Evolutionary conservation across 1,284 basidiomycete species (phyloP), one percentile per base, ranked within the genome.

Genomic region (Apiotrichum akiyoshidainum): DNA sequence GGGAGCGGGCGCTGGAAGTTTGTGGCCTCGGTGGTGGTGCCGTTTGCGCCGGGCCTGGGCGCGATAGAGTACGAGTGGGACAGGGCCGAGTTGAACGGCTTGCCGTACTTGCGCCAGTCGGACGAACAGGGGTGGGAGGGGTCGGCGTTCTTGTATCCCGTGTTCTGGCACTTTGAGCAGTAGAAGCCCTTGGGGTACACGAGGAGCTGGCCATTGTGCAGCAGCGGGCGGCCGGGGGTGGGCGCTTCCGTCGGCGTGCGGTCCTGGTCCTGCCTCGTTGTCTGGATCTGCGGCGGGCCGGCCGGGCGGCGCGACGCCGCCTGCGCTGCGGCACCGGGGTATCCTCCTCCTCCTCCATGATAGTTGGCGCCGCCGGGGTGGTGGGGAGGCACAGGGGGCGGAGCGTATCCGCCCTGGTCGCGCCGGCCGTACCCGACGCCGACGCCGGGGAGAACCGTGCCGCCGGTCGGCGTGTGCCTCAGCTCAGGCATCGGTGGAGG

Each of bases 51-150:
- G 3, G 66, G 64, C 6, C 35, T 52, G 5, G 62, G 52, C 5
- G 67, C 58, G 0, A 61, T 58, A 1, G 67, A 62, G 60, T 71
- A 78, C 6, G 72, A 74, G 37, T 69, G 65, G 59, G 70, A 68
- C 5, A 78, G 61, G 2, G 73, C 71, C 11, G 71, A 69, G 19
- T 60, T 76, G 64, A 69, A 78, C 10, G 65, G 63, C 64, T 73
- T 74, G 34, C 72, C 72, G 55, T 76, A 77, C 63, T 76, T 77
- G 12, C 65, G 57, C 77, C 77, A 78, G 58, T 77, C 76, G 37
- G 16, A 34, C n/a, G 37, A 47, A 54, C 49, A 60, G 9, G 75
- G 75, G 52, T 74, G 68, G 17, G 59, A 64, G 4, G 75, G 73
- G 61, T 78, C 73, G 40, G 63, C 64, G 10, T 68, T 59, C 59